phyloP scores from a whole-genome alignment of 805 yeast genomes.

The Cephaloascus albidus region DNA sequence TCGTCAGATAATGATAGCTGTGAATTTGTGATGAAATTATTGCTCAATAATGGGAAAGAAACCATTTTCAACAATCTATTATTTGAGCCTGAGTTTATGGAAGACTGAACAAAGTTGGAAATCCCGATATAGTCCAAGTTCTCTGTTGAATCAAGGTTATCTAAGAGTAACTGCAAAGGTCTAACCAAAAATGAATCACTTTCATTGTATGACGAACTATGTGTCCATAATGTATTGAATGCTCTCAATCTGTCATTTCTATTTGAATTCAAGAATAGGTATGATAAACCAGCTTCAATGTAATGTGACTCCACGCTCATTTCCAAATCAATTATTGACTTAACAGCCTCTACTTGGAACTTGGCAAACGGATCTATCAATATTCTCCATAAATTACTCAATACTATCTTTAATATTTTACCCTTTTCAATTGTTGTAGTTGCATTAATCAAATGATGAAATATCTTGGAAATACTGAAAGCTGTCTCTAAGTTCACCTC shows the following conservation, averaged over 20 bases:
- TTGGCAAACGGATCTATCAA: conserved; percentile 38
- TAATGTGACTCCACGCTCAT: conserved; percentile 39
- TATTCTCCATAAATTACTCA: conserved; percentile 46
- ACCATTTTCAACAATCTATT: conserved; percentile 53
- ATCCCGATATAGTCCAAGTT: conserved; percentile 32
- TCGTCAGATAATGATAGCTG: conserved; percentile 42
- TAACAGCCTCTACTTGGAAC: conserved; percentile 65
- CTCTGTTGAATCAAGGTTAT: conserved; percentile 40
- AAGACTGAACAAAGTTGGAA: conserved; percentile 37
- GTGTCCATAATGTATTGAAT: conserved; percentile 66
- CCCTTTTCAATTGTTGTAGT: conserved; percentile 22
- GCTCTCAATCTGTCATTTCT: conserved; percentile 38
- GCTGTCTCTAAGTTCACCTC: conserved; percentile 15
- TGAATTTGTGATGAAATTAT: conserved; percentile 19
- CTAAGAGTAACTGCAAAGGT: conserved; percentile 62
- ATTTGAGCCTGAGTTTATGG: conserved; percentile 41
- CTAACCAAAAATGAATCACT: conserved; percentile 39
- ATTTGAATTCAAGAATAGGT: conserved; percentile 34
- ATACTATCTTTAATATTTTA: conserved; percentile 26
- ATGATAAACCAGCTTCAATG: conserved; percentile 67
- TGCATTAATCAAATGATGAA: conserved; percentile 21
- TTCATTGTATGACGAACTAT: conserved; percentile 44
- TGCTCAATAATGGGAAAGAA: conserved; percentile 41
- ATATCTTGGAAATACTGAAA: conserved; percentile 33
- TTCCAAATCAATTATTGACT: conserved; percentile 53